A percentile compares a stretch with the other conserved stretches of the same genome.
phyloP scores from a whole-genome alignment of 2,329 filamentous ascomycete species.

The Beauveria sp. region DNA sequence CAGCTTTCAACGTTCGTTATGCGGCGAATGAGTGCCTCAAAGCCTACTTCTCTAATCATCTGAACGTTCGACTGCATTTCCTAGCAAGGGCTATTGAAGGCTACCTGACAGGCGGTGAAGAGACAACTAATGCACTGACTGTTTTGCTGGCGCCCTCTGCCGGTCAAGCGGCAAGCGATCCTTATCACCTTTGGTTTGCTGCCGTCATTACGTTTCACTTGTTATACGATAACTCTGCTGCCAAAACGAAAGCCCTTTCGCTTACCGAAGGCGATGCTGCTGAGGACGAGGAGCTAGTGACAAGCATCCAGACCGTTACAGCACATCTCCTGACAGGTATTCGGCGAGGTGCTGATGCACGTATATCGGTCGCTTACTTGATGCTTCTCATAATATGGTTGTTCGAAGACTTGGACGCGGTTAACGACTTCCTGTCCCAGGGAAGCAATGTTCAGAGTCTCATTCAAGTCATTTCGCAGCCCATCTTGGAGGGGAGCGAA shows the following conservation, averaged over 20 bases:
- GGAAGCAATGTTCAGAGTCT: conserved; percentile 87
- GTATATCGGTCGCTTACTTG: conserved; percentile 75
- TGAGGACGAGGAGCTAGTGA: conserved; percentile 89
- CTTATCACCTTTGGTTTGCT: conserved; percentile 86
- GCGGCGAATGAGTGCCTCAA: conserved; percentile 87
- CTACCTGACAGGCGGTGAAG: conserved; percentile 67
- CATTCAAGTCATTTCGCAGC: conserved; percentile 62
- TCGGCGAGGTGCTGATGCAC: conserved; percentile 67
- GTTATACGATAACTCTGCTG: conserved; percentile 68
- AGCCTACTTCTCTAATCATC: conserved; percentile 80
- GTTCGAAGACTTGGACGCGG: conserved; percentile 83
- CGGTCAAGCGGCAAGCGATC: conserved; percentile 59
- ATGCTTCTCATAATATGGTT: conserved; percentile 87
- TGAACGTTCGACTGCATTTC: conserved; percentile 78
- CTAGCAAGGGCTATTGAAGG: conserved; percentile 83
- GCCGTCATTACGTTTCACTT: conserved; percentile 81
- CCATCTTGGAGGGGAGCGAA: conserved; percentile 48
- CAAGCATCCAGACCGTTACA: conserved; percentile 81
- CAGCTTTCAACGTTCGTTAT: conserved; percentile 71
- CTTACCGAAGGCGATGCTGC: conserved; percentile 85
- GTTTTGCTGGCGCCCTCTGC: conserved; percentile 65
- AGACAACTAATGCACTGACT: conserved; percentile 81
- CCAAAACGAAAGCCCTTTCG: conserved; percentile 71
- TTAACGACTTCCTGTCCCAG: conserved; percentile 88
- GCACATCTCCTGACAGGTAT: conserved; percentile 79